Conservation (phyloP, 352 stramenopile species). For the Globisporangium paddicum region DNA sequence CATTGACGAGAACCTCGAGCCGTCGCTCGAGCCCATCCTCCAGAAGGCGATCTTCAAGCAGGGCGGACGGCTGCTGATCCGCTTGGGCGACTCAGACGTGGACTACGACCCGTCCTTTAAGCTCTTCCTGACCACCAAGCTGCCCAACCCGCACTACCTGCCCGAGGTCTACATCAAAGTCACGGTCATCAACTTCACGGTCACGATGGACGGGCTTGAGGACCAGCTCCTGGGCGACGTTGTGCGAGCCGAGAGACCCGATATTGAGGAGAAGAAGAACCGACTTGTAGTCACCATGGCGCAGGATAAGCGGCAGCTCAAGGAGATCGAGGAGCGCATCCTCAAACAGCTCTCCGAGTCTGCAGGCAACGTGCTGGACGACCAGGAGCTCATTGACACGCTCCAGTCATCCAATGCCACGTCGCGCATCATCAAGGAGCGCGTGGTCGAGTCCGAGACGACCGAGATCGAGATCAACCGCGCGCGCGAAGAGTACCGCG, state of each 20-base stretch:
- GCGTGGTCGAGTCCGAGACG: slow-evolving; percentile 87
- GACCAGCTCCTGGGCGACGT: slow-evolving; percentile 92
- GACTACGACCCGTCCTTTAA: slow-evolving; percentile 92
- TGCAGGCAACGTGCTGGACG: slow-evolving; percentile 90
- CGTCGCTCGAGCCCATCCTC: slow-evolving; percentile 89
- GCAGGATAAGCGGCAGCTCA: slow-evolving; percentile 90
- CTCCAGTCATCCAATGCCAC: slow-evolving; percentile 85
- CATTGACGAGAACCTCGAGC: slow-evolving; percentile 90
- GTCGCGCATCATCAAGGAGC: slow-evolving; percentile 85
- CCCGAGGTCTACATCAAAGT: slow-evolving; percentile 96
- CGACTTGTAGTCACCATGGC: slow-evolving; percentile 91
- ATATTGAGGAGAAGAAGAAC: slow-evolving; percentile 94
- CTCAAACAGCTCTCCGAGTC: slow-evolving; percentile 90
- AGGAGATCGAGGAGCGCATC: slow-evolving; percentile 93
- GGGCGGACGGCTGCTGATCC: slow-evolving; percentile 84
- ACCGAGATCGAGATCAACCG: slow-evolving; percentile 91
- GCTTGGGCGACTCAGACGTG: slow-evolving; percentile 89
- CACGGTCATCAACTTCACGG: slow-evolving; percentile 95
- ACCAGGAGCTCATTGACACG: slow-evolving; percentile 88
- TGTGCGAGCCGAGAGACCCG: slow-evolving; percentile 88
- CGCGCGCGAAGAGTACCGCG: slow-evolving; percentile 87
- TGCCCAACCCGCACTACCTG: slow-evolving; percentile 93
- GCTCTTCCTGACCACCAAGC: slow-evolving; percentile 92
- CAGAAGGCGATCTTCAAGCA: slow-evolving; percentile 93
- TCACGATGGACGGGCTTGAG: slow-evolving; percentile 92